phyloP scores from a whole-genome alignment of 2,329 filamentous ascomycete species.

The Cladophialophora bantiana region DNA sequence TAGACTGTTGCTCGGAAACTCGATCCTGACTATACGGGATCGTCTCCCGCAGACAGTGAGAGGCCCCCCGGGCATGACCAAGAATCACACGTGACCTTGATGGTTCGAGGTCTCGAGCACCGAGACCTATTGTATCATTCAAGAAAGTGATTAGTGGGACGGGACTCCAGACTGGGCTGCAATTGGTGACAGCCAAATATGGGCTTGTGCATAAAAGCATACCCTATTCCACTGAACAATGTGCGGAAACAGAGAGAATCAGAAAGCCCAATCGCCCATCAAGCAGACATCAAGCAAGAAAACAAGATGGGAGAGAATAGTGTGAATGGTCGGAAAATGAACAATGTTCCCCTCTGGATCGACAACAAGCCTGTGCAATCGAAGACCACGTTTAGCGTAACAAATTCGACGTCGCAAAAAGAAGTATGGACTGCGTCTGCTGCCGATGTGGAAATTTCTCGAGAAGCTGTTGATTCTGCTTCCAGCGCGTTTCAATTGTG shows the following conservation, averaged over 20 bases:
- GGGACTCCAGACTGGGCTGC: neutral
- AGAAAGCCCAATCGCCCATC: neutral
- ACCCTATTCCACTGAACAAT: neutral
- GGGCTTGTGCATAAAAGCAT: neutral
- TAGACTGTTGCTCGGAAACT: neutral
- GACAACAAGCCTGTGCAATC: constrained; percentile 9
- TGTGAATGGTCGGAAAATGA: neutral
- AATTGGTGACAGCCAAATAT: neutral
- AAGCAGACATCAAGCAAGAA: neutral
- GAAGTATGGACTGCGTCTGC: neutral
- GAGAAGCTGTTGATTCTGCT: constrained; percentile 11
- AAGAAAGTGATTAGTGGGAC: neutral
- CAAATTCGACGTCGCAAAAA: neutral
- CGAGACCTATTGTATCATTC: neutral
- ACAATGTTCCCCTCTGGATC: constrained; percentile 15
- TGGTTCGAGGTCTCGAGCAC: neutral
- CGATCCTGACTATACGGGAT: neutral
- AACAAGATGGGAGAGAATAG: neutral
- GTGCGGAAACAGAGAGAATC: neutral
- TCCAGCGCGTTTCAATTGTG: constrained; percentile 15
- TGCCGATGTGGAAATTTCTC: neutral
- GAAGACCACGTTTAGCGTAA: neutral
- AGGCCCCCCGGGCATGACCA: neutral
- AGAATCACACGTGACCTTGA: neutral
- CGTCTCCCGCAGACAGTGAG: neutral